Evolutionary conservation across 176 grass and related monocot species (phyloP).

Genomic region (Triticum aestivum): DNA sequence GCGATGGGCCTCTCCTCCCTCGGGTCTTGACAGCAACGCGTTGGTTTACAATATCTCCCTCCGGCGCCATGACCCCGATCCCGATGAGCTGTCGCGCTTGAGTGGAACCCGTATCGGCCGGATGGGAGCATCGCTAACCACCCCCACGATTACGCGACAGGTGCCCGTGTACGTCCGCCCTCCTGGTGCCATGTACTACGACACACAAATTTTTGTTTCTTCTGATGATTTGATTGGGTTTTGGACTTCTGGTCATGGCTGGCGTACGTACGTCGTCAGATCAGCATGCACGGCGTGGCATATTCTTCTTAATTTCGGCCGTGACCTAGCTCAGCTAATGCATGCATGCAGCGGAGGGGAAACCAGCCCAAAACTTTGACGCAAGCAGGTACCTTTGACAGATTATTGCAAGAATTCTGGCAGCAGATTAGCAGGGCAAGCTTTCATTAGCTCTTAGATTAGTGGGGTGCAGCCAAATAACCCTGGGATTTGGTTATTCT

Average conservation of each 20-base stretch:
- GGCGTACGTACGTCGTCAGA: background rate
- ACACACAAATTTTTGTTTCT: background rate
- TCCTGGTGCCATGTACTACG: background rate
- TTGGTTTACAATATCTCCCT: conserved; percentile 44
- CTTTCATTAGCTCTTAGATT: background rate
- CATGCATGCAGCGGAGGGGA: too few species aligned
- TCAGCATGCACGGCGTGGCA: background rate
- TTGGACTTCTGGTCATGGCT: background rate
- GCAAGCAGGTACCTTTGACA: background rate
- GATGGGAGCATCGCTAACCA: conserved; percentile 64
- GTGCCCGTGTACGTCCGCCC: background rate
- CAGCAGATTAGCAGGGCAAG: background rate
- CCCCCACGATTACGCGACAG: conserved; percentile 37
- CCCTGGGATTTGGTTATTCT: background rate
- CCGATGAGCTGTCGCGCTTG: conserved; percentile 45
- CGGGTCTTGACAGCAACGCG: conserved; percentile 29
- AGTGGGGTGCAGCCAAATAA: background rate
- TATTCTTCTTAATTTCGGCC: background rate
- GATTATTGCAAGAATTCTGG: background rate
- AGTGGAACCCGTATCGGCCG: conserved; percentile 48
- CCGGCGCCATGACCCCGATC: conserved; percentile 16
- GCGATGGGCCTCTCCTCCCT: conserved; percentile 9
- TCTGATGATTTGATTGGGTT: background rate
- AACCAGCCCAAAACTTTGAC: background rate
- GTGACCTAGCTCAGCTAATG: too few species aligned